These are phyloP conservation scores for Phanerochaete carnosa DNA, from an alignment of 768 basidiomycete genomes.

Conservation along the genomic window DNA sequence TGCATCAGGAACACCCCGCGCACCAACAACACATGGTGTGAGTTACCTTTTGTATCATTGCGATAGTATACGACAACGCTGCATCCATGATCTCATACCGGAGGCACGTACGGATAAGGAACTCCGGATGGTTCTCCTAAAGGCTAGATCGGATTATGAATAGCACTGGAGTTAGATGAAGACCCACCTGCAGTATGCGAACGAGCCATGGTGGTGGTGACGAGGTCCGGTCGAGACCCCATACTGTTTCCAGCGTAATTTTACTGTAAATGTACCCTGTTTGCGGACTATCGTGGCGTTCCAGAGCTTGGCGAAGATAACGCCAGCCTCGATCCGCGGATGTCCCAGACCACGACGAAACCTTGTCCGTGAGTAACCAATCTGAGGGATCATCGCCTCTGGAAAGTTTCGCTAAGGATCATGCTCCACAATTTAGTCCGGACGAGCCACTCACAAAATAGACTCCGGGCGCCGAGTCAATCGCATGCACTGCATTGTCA, in stretches of 20 bases:
- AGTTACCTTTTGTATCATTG: conserved; percentile 70
- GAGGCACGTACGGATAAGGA: conserved; percentile 75
- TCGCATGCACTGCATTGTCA: conserved; percentile 78
- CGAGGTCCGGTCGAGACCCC: conserved; percentile 57
- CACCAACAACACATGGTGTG: not conserved
- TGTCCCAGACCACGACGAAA: conserved; percentile 82
- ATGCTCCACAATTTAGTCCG: not conserved
- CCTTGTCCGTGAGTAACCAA: conserved; percentile 82
- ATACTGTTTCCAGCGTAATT: conserved; percentile 70
- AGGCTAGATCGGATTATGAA: not conserved
- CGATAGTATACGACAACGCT: conserved; percentile 70
- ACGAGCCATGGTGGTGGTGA: conserved; percentile 84
- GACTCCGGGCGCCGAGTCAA: conserved; percentile 62
- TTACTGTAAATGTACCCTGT: conserved; percentile 78
- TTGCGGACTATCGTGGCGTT: conserved; percentile 68
- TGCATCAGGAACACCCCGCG: too few relatives aligned
- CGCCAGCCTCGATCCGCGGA: conserved; percentile 81
- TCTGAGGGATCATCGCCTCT: conserved; percentile 72
- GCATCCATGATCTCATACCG: conserved; percentile 76
- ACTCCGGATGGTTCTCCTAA: conserved; percentile 75
- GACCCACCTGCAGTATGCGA: conserved; percentile 63
- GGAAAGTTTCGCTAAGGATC: conserved; percentile 8
- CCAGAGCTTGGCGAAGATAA: conserved; percentile 78
- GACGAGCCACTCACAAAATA: conserved; percentile 44
- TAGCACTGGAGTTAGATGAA: not conserved